A percentile compares a stretch with the other conserved stretches of the same genome.
These are phyloP conservation scores for Eucalyptus coolabah DNA, from an alignment of 345 rosid species.

Conservation along the genomic window DNA sequence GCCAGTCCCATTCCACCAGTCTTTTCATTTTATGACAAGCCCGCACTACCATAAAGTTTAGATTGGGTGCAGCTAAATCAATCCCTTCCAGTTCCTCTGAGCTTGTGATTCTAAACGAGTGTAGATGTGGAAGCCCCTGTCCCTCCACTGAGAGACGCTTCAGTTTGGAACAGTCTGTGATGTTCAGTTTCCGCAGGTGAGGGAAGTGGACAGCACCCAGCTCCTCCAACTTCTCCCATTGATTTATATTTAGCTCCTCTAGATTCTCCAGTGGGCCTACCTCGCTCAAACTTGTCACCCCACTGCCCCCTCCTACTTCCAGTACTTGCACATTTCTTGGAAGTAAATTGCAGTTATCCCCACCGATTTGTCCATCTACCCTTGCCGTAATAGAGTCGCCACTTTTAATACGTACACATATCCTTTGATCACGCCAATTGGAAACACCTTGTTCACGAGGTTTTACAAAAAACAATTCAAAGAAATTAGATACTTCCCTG, in stretches of 20 bases:
- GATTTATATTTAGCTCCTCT: rapidly evolving
- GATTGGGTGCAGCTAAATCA: too few species aligned
- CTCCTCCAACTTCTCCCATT: neutral
- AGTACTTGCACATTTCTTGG: rapidly evolving
- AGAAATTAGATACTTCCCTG: neutral
- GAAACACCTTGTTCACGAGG: rapidly evolving
- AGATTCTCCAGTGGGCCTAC: neutral
- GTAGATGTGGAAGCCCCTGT: neutral
- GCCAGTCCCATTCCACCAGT: neutral
- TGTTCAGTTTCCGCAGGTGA: rapidly evolving
- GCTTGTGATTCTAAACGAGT: rapidly evolving
- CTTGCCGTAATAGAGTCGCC: rapidly evolving
- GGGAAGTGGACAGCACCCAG: neutral
- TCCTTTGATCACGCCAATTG: too few species aligned
- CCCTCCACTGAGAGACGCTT: neutral
- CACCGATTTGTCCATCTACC: rapidly evolving
- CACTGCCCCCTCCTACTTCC: rapidly evolving
- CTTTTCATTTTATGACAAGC: rapidly evolving
- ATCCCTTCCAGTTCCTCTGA: neutral
- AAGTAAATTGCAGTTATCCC: neutral
- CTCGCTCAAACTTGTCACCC: neutral
- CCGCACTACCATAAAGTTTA: rapidly evolving
- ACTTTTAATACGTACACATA: rapidly evolving
- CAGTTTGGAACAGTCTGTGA: neutral
- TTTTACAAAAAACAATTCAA: rapidly evolving